A percentile compares a stretch with the other conserved stretches of the same genome.
Evolutionary conservation across 2,329 filamentous ascomycete genomes (phyloP).

Genomic region (Gaeumannomyces sp.): DNA sequence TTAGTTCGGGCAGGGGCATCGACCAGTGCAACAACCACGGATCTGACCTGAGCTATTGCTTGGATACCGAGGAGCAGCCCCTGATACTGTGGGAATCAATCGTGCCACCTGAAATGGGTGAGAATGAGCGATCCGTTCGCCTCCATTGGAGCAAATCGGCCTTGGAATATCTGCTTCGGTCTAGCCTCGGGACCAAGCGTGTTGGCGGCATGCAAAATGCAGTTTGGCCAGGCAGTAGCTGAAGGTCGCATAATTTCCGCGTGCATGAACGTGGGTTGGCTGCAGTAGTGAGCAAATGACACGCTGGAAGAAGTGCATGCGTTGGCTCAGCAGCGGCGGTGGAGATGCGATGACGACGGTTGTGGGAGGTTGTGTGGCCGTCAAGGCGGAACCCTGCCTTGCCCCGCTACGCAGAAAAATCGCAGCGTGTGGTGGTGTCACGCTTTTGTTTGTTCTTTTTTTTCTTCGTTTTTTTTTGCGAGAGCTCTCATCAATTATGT

Average conservation of each 20-base stretch:
- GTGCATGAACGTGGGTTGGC: background rate
- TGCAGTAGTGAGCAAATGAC: no score
- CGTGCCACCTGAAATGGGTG: background rate
- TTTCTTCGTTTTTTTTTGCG: background rate
- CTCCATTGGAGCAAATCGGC: no score
- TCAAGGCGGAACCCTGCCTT: background rate
- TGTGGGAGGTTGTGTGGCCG: background rate
- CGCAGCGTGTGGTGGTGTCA: background rate
- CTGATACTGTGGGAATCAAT: background rate
- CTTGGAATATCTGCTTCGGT: background rate
- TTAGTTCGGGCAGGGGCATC: background rate
- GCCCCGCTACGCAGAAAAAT: background rate
- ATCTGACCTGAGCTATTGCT: background rate
- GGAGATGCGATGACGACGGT: background rate
- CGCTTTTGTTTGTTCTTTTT: background rate
- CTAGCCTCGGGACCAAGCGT: background rate
- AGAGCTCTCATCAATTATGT: background rate
- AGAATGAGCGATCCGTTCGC: background rate
- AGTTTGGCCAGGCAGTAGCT: no score
- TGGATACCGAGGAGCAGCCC: background rate
- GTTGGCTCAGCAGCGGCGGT: background rate
- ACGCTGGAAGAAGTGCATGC: background rate
- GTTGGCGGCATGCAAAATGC: background rate
- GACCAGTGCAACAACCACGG: background rate
- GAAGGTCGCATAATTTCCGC: background rate